A percentile compares a stretch with the other conserved stretches of the same genome.
phyloP scores from a whole-genome alignment of 2,329 filamentous ascomycete species.

The Plectosphaerella plurivora region DNA sequence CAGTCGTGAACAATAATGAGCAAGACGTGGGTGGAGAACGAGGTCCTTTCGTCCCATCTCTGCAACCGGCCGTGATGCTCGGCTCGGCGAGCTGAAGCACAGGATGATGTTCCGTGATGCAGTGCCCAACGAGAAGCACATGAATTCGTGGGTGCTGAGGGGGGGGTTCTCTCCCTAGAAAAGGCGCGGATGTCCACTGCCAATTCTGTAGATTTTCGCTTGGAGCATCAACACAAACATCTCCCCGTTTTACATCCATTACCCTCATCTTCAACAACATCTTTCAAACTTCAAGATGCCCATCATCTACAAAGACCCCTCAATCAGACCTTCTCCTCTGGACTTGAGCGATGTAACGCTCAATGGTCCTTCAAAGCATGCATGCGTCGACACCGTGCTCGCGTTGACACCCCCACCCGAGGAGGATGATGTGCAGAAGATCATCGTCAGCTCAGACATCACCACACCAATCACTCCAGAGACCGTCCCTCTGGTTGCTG shows the following conservation, averaged over 20 bases:
- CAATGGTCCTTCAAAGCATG: not conserved
- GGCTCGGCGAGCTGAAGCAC: too few species aligned
- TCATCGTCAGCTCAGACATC: not conserved
- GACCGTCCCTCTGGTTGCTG: conserved; percentile 32
- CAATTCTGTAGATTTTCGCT: not conserved
- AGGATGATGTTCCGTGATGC: too few species aligned
- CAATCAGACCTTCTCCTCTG: not conserved
- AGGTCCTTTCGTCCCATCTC: not conserved
- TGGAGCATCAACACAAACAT: not conserved
- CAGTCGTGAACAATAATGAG: too few species aligned
- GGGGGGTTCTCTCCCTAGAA: not conserved
- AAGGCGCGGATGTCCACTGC: not conserved
- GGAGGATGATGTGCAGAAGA: not conserved
- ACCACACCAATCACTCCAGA: not conserved
- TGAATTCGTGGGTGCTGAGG: too few species aligned
- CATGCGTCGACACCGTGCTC: not conserved
- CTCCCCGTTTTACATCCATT: not conserved
- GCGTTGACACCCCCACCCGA: not conserved
- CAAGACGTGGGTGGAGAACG: too few species aligned
- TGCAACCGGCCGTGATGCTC: not conserved
- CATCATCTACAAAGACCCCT: not conserved
- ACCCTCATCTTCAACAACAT: not conserved
- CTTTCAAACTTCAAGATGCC: not conserved
- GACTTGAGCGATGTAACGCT: not conserved
- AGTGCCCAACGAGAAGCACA: too few species aligned